These are phyloP conservation scores for Colletotrichum sp. DNA, from an alignment of 2,329 filamentous ascomycete genomes.

Conservation along the genomic window DNA sequence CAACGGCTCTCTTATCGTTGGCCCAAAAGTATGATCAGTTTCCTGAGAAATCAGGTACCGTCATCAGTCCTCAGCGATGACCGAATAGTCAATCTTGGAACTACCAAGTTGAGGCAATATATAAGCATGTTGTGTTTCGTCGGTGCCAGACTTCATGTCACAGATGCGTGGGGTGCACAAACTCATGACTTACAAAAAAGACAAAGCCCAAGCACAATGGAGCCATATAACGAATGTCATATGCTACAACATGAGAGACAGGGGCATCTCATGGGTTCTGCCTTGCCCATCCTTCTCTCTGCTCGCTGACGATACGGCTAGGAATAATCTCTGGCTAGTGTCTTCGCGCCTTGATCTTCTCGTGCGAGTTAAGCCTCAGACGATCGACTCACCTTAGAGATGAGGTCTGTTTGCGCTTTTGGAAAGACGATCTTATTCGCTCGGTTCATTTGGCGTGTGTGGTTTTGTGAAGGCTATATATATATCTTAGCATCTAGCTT, in stretches of 20 bases:
- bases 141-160: background rate
- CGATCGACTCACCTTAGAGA: background rate
- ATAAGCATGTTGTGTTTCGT: background rate
- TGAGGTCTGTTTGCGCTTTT: background rate
- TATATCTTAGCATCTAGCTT: background rate
- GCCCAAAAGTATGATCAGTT: accelerated
- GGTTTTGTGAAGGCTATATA: background rate
- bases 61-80: background rate
- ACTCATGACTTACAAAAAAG: background rate
- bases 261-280: accelerated
- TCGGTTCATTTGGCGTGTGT: background rate
- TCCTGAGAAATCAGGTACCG: accelerated
- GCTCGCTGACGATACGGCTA: background rate
- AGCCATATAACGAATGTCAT: accelerated
- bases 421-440: too few species aligned
- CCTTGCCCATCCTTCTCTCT: accelerated
- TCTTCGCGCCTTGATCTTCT: background rate
- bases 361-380: accelerated
- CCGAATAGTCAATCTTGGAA: accelerated
- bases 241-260: background rate
- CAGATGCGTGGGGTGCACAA: background rate
- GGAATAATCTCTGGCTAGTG: background rate
- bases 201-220: background rate
- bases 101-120: accelerated
- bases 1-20: background rate